phyloP scores from a whole-genome alignment of 2,329 filamentous ascomycete genomes.

The Pseudopyricularia javanii region DNA sequence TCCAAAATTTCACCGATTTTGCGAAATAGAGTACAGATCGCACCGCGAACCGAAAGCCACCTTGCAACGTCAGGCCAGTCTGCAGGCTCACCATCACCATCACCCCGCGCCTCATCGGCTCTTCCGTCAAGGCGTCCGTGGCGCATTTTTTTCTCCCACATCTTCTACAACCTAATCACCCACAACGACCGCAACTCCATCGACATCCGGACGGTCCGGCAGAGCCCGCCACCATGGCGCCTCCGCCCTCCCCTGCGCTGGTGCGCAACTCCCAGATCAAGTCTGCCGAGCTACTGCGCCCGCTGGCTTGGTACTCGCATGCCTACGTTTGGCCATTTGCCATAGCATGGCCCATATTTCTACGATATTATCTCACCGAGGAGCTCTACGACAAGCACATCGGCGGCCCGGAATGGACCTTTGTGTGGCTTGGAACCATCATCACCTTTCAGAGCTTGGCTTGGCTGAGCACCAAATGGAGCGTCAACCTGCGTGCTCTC shows the following conservation, averaged over 20 bases:
- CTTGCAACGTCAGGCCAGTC: background rate
- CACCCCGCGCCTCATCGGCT: background rate
- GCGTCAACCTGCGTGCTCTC: slow-evolving; percentile 67
- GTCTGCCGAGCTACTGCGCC: slow-evolving; percentile 76
- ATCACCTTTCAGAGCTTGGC: slow-evolving; percentile 76
- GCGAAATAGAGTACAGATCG: background rate
- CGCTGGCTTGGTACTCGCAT: slow-evolving; percentile 69
- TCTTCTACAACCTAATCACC: background rate
- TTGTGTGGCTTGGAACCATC: slow-evolving; percentile 84
- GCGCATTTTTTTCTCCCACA: background rate
- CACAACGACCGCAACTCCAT: background rate
- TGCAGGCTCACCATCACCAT: background rate
- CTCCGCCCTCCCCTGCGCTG: slow-evolving; percentile 51
- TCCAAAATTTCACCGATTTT: background rate
- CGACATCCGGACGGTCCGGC: background rate
- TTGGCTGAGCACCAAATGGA: slow-evolving; percentile 98
- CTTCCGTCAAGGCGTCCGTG: background rate
- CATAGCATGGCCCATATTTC: slow-evolving; percentile 84
- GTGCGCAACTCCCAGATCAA: slow-evolving; percentile 88
- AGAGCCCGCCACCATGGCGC: slow-evolving; percentile 2
- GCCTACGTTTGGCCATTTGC: slow-evolving; percentile 89
- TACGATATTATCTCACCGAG: slow-evolving; percentile 72
- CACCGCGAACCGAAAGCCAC: background rate
- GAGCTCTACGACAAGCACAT: slow-evolving; percentile 87
- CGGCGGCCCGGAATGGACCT: slow-evolving; percentile 92